These are phyloP conservation scores for Penicillium sp. DNA, from an alignment of 2,329 filamentous ascomycete genomes.

Conservation along the genomic window DNA sequence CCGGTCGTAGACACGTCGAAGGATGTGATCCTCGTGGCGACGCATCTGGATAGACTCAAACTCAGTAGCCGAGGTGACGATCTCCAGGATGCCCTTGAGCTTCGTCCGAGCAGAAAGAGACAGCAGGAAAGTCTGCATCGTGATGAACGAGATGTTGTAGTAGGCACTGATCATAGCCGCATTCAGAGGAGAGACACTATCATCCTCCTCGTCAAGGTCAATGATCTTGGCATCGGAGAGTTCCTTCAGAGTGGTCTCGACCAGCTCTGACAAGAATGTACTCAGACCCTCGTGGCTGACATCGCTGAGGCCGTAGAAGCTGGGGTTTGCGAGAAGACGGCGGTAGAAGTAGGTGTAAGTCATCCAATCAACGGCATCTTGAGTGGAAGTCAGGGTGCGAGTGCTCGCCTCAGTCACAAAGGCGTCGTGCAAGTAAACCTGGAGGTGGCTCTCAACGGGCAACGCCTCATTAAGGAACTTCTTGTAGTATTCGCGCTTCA, in stretches of 20 bases:
- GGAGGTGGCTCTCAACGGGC: slow-evolving; percentile 91
- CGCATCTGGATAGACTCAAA: slow-evolving; percentile 95
- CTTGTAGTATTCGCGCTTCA: slow-evolving; percentile 97
- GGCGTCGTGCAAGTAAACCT: slow-evolving; percentile 88
- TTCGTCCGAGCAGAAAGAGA: slow-evolving; percentile 88
- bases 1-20: slow-evolving; percentile 91
- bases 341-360: slow-evolving; percentile 99
- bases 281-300: slow-evolving; percentile 92
- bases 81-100: slow-evolving; percentile 95
- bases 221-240: slow-evolving; percentile 92
- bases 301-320: slow-evolving; percentile 88
- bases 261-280: slow-evolving; percentile 88
- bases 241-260: slow-evolving; percentile 90
- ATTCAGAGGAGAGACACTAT: slow-evolving; percentile 84
- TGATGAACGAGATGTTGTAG: slow-evolving; percentile 99
- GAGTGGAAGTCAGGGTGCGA: slow-evolving; percentile 90
- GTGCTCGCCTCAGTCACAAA: slow-evolving; percentile 98
- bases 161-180: slow-evolving; percentile 98
- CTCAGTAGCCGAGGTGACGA: slow-evolving; percentile 93
- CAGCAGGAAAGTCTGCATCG: slow-evolving; percentile 97
- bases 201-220: slow-evolving; percentile 91
- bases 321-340: slow-evolving; percentile 89
- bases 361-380: slow-evolving; percentile 97
- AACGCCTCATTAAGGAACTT: slow-evolving; percentile 97
- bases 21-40: slow-evolving; percentile 82